Evolutionary conservation across 441 rosid genomes (phyloP).

Genomic region (Euphorbia celastroides): DNA sequence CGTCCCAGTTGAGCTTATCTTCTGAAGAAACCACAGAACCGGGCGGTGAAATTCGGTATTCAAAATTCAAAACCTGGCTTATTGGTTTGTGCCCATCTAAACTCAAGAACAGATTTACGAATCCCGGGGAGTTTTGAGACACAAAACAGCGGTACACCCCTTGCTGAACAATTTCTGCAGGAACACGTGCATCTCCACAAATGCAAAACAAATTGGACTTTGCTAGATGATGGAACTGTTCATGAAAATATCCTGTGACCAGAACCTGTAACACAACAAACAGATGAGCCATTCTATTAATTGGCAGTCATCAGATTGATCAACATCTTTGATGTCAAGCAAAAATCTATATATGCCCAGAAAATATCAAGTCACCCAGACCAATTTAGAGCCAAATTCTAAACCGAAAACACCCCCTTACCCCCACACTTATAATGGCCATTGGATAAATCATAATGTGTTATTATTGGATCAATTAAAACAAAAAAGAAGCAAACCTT

Average conservation of each 20-base stretch:
- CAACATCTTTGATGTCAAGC: neutral
- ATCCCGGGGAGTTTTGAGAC: conserved; percentile 67
- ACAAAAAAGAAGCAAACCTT: conserved; percentile 45
- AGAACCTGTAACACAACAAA: conserved; percentile 42
- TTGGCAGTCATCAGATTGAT: neutral
- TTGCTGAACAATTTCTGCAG: conserved; percentile 72
- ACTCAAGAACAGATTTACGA: conserved; percentile 64
- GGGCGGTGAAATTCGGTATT: conserved; percentile 45
- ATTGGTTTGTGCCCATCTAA: conserved; percentile 72
- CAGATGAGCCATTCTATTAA: neutral
- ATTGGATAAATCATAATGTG: neutral
- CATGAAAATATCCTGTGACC: conserved; percentile 67
- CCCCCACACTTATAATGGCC: neutral
- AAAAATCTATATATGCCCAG: too few relatives aligned
- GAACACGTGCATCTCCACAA: conserved; percentile 99
- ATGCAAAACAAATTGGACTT: conserved; percentile 84
- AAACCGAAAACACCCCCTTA: neutral
- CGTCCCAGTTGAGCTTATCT: conserved; percentile 62
- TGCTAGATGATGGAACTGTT: conserved; percentile 46
- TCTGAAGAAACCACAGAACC: conserved; percentile 34
- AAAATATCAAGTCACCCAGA: neutral
- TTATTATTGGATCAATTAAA: neutral
- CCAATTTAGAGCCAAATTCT: neutral
- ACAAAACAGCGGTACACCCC: conserved; percentile 88
- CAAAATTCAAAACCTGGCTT: conserved; percentile 77